A percentile compares a stretch with the other conserved stretches of the same genome.
Evolutionary conservation across 2,329 filamentous ascomycete species (phyloP).

Genomic region (Parascedosporium putredinis): DNA sequence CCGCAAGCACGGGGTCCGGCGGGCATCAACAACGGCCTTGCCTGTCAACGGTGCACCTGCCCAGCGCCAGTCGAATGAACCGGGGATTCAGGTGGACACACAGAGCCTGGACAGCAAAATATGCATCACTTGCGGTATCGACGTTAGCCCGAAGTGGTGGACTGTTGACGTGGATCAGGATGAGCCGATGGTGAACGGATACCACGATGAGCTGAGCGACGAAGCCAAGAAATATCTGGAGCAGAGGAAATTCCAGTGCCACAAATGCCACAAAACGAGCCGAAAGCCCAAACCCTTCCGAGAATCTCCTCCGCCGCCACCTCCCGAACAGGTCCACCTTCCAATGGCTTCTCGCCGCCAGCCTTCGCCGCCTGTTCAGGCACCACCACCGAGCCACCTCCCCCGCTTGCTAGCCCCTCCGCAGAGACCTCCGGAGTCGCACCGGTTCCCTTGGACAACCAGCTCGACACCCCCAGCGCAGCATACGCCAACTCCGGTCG

Average conservation of each 20-base stretch:
- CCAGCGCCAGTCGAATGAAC: conserved; percentile 14
- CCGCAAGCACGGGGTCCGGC: conserved; percentile 30
- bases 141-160: conserved; percentile 69
- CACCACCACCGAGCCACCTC: conserved; percentile 2
- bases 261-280: conserved; percentile 57
- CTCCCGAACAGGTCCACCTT: conserved; percentile 11
- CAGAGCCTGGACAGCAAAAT: conserved; percentile 38
- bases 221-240: conserved; percentile 50
- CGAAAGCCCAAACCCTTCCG: conserved; percentile 27
- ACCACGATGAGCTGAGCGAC: conserved; percentile 37
- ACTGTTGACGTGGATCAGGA: conserved; percentile 42
- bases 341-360: not conserved
- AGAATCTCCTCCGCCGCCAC: conserved; percentile 14
- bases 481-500: not conserved
- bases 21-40: conserved; percentile 42
- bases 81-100: conserved; percentile 17
- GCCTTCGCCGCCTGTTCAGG: not conserved
- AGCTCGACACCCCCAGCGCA: not conserved
- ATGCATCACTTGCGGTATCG: conserved; percentile 55
- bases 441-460: not conserved
- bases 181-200: conserved; percentile 40
- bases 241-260: conserved; percentile 58
- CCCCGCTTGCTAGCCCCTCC: conserved; percentile 1
- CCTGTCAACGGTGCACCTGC: conserved; percentile 16
- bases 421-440: conserved; percentile 1